phyloP scores from a whole-genome alignment of 495 filamentous ascomycete species.

The Xylaria bambusicola region DNA sequence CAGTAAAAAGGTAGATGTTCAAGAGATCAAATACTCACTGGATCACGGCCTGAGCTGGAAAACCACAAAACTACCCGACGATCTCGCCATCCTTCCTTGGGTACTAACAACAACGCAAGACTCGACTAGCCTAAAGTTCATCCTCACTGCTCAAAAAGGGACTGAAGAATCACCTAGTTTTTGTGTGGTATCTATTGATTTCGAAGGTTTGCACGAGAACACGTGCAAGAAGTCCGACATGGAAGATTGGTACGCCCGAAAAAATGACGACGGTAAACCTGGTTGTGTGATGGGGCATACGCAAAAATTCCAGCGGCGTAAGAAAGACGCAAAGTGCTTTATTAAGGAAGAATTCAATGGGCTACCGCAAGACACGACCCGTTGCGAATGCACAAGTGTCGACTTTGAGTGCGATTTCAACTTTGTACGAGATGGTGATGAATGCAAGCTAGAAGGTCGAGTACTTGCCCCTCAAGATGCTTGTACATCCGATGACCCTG shows the following conservation, averaged over 20 bases:
- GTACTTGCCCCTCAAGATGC: conserved; percentile 60
- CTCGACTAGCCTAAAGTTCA: conserved; percentile 86
- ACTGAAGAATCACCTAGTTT: conserved; percentile 47
- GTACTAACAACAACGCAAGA: conserved; percentile 84
- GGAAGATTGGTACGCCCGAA: conserved; percentile 81
- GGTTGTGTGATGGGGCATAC: conserved; percentile 94
- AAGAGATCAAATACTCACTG: conserved; percentile 72
- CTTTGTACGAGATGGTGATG: conserved; percentile 63
- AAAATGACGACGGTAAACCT: conserved; percentile 75
- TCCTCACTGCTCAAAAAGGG: conserved; percentile 59
- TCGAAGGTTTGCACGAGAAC: conserved; percentile 74
- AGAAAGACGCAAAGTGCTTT: conserved; percentile 85
- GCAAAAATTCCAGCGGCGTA: conserved; percentile 78
- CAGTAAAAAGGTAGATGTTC: conserved; percentile 57
- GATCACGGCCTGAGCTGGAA: conserved; percentile 86
- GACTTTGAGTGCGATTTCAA: conserved; percentile 98
- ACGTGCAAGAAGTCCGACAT: conserved; percentile 81
- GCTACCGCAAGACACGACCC: conserved; percentile 59
- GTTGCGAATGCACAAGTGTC: conserved; percentile 74
- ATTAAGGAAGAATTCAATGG: conserved; percentile 83
- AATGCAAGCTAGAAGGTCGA: conserved; percentile 57
- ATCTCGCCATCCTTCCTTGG: conserved; percentile 62
- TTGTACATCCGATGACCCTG: conserved; percentile 62
- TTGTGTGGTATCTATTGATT: conserved; percentile 75
- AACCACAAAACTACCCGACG: conserved; percentile 59